A percentile compares a stretch with the other conserved stretches of the same genome.
These are phyloP conservation scores for Blakeslea trispora DNA, from an alignment of 371 early-diverging fungal species.

Conservation along the genomic window DNA sequence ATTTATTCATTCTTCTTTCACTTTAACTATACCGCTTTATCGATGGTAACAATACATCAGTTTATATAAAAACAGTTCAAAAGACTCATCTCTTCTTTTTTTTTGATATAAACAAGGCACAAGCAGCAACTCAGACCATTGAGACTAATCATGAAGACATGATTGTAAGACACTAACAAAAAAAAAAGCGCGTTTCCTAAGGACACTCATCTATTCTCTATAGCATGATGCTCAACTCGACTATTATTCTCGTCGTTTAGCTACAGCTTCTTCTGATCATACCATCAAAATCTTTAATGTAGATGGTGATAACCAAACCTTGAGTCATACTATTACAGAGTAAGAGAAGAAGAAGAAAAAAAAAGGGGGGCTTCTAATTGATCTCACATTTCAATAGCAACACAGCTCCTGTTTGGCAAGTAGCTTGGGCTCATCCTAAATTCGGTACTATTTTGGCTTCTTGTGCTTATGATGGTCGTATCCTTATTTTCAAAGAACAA, in stretches of 20 bases:
- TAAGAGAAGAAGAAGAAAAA: no score
- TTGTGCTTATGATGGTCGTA: constrained; percentile 94
- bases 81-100: no score
- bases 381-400: constrained; percentile 76
- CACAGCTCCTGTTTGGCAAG: constrained; percentile 99
- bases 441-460: constrained; percentile 95
- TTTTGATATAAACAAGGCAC: constrained; percentile 3
- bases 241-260: constrained; percentile 95
- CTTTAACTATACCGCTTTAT: not conserved
- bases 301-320: constrained; percentile 79
- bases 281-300: constrained; percentile 92
- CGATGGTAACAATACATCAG: not conserved
- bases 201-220: not conserved
- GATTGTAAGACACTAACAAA: constrained; percentile 66
- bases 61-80: not conserved
- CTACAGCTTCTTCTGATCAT: constrained; percentile 96
- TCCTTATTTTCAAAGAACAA: constrained; percentile 93
- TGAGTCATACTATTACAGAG: constrained; percentile 61
- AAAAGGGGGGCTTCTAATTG: no score
- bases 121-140: constrained; percentile 58
- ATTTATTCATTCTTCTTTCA: no score
- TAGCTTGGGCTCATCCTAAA: constrained; percentile 99
- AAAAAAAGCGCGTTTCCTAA: constrained; percentile 11
- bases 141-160: constrained; percentile 94
- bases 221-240: constrained; percentile 98